Conservation (phyloP, 2,329 filamentous ascomycete species). For the Coniochaeta hoffmannii region DNA sequence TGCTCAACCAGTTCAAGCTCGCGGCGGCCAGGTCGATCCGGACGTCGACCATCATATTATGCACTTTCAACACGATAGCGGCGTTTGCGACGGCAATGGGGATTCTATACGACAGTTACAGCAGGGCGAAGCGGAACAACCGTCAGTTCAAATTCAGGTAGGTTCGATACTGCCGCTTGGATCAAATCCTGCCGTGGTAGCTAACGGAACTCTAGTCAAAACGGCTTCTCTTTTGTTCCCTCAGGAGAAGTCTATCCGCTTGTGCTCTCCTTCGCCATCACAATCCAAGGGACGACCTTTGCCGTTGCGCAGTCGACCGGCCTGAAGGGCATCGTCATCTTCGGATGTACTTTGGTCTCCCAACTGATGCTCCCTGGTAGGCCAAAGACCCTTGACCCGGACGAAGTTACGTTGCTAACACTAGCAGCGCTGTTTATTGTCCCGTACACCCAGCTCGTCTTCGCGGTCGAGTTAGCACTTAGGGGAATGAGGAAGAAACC, state of each 20-base stretch:
- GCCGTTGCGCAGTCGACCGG: conserved; percentile 49
- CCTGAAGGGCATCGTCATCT: conserved; percentile 39
- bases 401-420: neutral
- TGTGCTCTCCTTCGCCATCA: conserved; percentile 48
- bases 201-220: conserved; percentile 20
- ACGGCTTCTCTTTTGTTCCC: conserved; percentile 34
- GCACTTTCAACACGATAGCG: conserved; percentile 52
- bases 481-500: conserved; percentile 46
- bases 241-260: conserved; percentile 47
- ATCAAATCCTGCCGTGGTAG: neutral
- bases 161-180: neutral
- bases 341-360: conserved; percentile 45
- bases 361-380: conserved; percentile 54
- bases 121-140: conserved; percentile 31
- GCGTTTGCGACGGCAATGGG: conserved; percentile 48
- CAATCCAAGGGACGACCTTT: conserved; percentile 51
- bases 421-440: conserved; percentile 55
- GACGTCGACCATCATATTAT: conserved; percentile 54
- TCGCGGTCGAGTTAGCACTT: conserved; percentile 53
- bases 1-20: conserved; percentile 45
- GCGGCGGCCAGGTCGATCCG: conserved; percentile 49
- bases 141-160: conserved; percentile 34
- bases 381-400: neutral
- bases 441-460: conserved; percentile 58
- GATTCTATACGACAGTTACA: conserved; percentile 50